A percentile compares a stretch with the other conserved stretches of the same genome.
These are phyloP conservation scores for Clitopilus hobsonii DNA, from an alignment of 768 basidiomycete genomes.

Conservation along the genomic window DNA sequence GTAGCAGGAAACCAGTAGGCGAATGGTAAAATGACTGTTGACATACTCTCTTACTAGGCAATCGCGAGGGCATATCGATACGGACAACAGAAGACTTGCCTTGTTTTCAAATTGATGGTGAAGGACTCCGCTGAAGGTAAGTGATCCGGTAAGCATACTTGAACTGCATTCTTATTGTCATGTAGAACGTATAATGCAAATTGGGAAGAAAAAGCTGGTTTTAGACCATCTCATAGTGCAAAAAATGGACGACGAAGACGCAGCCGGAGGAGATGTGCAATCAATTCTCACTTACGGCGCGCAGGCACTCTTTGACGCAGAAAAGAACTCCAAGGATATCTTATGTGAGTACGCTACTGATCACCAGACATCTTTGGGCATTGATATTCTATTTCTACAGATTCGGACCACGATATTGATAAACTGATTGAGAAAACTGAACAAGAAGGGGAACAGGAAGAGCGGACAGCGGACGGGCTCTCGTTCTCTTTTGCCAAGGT, in stretches of 20 bases:
- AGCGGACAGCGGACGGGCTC: constrained; percentile 48
- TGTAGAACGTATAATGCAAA: constrained; percentile 84
- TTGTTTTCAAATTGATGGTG: constrained; percentile 95
- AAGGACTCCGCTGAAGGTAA: constrained; percentile 89
- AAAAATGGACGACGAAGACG: constrained; percentile 85
- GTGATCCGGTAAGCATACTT: constrained; percentile 4
- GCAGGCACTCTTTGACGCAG: constrained; percentile 74
- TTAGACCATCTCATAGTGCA: constrained; percentile 95
- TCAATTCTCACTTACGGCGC: constrained; percentile 90
- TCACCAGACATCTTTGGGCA: background rate
- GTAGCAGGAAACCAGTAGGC: constrained; percentile 22
- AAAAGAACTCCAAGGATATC: constrained; percentile 58
- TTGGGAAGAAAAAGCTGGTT: constrained; percentile 93
- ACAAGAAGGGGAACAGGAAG: constrained; percentile 47
- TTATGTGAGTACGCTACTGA: constrained; percentile 48
- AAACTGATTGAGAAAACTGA: constrained; percentile 85
- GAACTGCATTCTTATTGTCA: background rate
- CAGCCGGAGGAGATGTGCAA: constrained; percentile 71
- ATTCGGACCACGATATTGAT: constrained; percentile 78
- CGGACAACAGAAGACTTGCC: constrained; percentile 90
- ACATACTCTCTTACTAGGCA: constrained; percentile 47
- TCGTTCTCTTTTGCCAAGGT: constrained; percentile 88
- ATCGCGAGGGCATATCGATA: constrained; percentile 93
- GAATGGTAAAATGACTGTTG: background rate
- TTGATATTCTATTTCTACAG: constrained; percentile 28